Percentiles rank a stretch among this genome's conserved stretches.
phyloP scores from a whole-genome alignment of 306 rosid species.

The Dicorynia guianensis region DNA sequence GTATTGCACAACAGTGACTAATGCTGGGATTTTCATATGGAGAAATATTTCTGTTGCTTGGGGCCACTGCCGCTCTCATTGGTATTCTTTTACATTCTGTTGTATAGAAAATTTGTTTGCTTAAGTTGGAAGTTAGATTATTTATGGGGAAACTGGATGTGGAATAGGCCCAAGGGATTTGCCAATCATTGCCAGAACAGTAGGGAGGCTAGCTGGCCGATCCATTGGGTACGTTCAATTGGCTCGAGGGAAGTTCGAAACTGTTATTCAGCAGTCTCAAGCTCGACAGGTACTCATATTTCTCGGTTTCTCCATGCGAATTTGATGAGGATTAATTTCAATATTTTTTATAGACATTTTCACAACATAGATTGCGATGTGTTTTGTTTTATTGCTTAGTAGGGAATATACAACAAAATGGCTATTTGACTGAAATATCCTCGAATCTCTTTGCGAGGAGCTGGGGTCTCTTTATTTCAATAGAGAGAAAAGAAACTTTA shows the following conservation, averaged over 20 bases:
- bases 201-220: slow-evolving; percentile 57
- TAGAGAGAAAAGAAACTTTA: background rate
- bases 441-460: background rate
- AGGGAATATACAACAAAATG: background rate
- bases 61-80: slow-evolving; percentile 50
- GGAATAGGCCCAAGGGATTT: slow-evolving; percentile 58
- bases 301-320: slow-evolving; percentile 14
- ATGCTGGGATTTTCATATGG: slow-evolving; percentile 57
- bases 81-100: slow-evolving; percentile 10
- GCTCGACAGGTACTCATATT: slow-evolving; percentile 72
- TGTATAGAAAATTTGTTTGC: background rate
- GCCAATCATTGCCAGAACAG: slow-evolving; percentile 57
- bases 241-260: slow-evolving; percentile 87
- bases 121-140: background rate
- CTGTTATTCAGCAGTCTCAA: slow-evolving; percentile 83
- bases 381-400: slow-evolving; percentile 21
- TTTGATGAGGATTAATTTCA: slow-evolving; percentile 4
- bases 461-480: background rate
- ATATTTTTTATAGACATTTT: slow-evolving; percentile 1
- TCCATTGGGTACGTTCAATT: slow-evolving; percentile 87
- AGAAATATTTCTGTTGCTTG: slow-evolving; percentile 51
- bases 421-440: background rate
- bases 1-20: slow-evolving; percentile 7
- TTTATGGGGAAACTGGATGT: slow-evolving; percentile 23
- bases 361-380: slow-evolving; percentile 8